Conservation (phyloP, 2,329 filamentous ascomycete species). For the Teratosphaeriaceae sp. region DNA sequence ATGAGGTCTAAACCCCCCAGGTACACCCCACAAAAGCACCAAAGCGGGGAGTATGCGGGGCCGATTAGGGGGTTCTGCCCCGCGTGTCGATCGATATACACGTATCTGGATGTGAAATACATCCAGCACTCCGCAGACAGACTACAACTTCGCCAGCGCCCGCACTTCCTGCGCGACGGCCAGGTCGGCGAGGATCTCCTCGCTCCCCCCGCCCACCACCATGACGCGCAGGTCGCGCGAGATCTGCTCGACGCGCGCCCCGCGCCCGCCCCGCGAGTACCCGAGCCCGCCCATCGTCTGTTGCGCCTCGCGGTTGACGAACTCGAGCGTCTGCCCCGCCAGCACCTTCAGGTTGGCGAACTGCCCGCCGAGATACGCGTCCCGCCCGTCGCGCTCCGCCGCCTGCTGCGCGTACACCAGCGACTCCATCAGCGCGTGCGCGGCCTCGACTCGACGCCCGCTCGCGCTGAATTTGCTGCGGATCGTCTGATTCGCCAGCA, state of each 20-base stretch:
- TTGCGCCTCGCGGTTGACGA: conserved; percentile 45
- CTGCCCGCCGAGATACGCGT: conserved; percentile 39
- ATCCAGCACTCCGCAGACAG: not conserved
- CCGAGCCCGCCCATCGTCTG: conserved; percentile 46
- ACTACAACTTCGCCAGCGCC: not conserved
- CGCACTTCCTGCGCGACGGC: not conserved
- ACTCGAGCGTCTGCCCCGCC: conserved; percentile 43
- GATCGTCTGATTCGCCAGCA: conserved; percentile 69
- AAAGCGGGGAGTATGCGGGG: too few relatives aligned
- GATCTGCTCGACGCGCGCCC: conserved; percentile 44
- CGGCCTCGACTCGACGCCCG: conserved; percentile 9
- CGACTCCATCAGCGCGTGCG: conserved; percentile 9
- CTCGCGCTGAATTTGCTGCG: conserved; percentile 29
- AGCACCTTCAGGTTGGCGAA: conserved; percentile 44
- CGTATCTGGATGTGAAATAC: not conserved
- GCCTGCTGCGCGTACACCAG: conserved; percentile 6
- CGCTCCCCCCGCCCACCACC: conserved; percentile 18
- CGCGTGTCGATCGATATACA: too few relatives aligned
- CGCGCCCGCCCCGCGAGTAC: conserved; percentile 41
- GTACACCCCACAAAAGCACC: too few relatives aligned
- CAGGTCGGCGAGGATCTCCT: conserved; percentile 14
- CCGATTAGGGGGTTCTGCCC: not conserved
- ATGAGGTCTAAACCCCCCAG: too few relatives aligned
- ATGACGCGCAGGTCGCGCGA: conserved; percentile 43
- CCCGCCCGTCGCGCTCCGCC: not conserved